A percentile compares a stretch with the other conserved stretches of the same genome.
These are phyloP conservation scores for Colletotrichum sp. DNA, from an alignment of 2,329 filamentous ascomycete species.

Conservation along the genomic window DNA sequence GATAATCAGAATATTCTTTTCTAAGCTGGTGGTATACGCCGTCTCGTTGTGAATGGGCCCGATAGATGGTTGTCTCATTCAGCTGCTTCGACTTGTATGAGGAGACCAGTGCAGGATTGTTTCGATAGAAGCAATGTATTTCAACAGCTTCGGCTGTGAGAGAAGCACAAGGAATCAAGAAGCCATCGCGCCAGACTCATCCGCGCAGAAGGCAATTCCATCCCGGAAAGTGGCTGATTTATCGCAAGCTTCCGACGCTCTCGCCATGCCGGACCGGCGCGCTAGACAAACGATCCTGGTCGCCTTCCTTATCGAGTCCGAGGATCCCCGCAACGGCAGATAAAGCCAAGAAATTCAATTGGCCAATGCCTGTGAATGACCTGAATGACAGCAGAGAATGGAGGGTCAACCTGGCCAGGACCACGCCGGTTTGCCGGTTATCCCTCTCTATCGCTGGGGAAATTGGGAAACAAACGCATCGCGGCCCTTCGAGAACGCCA, in stretches of 20 bases:
- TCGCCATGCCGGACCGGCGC: neutral
- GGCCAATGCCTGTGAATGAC: neutral
- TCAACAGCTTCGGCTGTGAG: too few relatives aligned
- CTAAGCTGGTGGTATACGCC: neutral
- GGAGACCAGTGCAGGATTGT: fast-evolving
- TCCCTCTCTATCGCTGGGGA: neutral
- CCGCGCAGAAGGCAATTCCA: neutral
- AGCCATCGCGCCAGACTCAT: neutral
- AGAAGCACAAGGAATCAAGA: neutral
- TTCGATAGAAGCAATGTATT: neutral
- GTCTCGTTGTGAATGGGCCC: neutral
- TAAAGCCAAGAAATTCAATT: slow-evolving; percentile 7
- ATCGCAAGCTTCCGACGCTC: neutral
- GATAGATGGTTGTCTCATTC: neutral
- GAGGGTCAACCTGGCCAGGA: neutral
- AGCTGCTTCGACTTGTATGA: neutral
- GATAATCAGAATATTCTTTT: too few relatives aligned
- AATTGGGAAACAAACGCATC: neutral
- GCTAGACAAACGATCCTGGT: neutral
- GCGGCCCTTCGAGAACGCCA: neutral
- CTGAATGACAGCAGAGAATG: neutral
- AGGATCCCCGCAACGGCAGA: slow-evolving; percentile 2
- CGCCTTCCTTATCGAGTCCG: neutral
- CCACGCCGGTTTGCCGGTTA: neutral
- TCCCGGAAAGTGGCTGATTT: neutral